Conservation (phyloP, 257 asterid species). For the Plantago elongata region DNA sequence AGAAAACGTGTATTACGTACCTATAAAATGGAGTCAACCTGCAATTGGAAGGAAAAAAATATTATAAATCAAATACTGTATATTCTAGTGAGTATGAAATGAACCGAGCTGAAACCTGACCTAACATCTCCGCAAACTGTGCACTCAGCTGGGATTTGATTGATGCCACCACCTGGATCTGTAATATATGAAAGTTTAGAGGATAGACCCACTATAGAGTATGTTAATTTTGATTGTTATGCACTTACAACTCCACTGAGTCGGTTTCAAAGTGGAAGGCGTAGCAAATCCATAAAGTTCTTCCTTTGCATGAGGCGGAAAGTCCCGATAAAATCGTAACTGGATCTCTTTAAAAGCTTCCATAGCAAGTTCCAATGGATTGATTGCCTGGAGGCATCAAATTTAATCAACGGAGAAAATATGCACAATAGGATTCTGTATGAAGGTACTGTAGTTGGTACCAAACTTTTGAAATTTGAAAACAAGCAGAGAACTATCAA, state of each 20-base stretch:
- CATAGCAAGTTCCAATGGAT: constrained; percentile 94
- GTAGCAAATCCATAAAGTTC: constrained; percentile 81
- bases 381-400: constrained; percentile 60
- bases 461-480: too few species aligned
- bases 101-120: constrained; percentile 29
- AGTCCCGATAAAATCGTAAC: constrained; percentile 64
- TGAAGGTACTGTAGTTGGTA: too few species aligned
- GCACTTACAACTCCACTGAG: constrained; percentile 89
- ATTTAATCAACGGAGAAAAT: constrained; percentile 5
- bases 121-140: constrained; percentile 91
- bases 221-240: constrained; percentile 3
- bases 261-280: constrained; percentile 98
- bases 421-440: neutral
- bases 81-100: constrained; percentile 13
- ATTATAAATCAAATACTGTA: constrained; percentile 29
- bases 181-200: constrained; percentile 20
- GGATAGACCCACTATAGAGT: constrained; percentile 9
- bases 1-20: constrained; percentile 29
- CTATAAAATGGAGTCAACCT: constrained; percentile 98
- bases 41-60: constrained; percentile 27
- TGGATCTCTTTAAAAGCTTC: constrained; percentile 88
- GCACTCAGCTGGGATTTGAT: constrained; percentile 93
- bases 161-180: constrained; percentile 99
- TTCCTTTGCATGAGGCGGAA: constrained; percentile 85
- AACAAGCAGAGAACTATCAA: too few species aligned